Evolutionary conservation across 495 filamentous ascomycete genomes (phyloP), one percentile per base, ranked within the genome.

Genomic region (Hypomontagnella monticulosa): DNA sequence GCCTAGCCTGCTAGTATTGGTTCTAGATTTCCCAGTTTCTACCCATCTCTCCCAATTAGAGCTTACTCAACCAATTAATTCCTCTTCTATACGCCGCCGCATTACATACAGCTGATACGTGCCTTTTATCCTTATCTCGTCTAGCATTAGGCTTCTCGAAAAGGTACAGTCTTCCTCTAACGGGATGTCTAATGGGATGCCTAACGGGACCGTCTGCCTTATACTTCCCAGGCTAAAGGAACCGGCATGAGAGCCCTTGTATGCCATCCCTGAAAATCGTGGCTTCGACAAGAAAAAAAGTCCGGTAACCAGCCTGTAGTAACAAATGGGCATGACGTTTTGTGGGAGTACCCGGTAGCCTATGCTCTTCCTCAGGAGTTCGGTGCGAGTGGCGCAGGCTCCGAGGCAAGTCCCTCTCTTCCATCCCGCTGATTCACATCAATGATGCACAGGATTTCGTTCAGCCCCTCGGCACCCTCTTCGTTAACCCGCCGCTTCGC

Each of bases 21-120:
- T 44, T 44, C 41, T 19, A 44, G 41, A 44, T 44, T 16, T 44
- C 15, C 23, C 23, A 27, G 6, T 11, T n/a, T n/a, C n/a, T n/a
- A n/a, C n/a, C n/a, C n/a, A n/a, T n/a, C n/a, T n/a, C n/a, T n/a
- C n/a, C n/a, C n/a, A n/a, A n/a, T 16, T 44, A 6, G 16, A 44
- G 41, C 41, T 44, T 44, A 44, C 15, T 44, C 16, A 12, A 44
- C 41, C 41, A 44, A 44, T 44, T 19, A 16, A 44, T 44, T 20
- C 15, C 16, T 27, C 5, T 5, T 8, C 3, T 44, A 44, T 20
- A 44, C 41, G 41, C 41, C 41, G 18, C 16, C 11, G 8, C 16
- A 20, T 19, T 44, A 44, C 41, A 44, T 44, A 19, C 10, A 9
- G 41, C 41, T 19, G 41, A 44, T 20, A 44, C 23, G 20, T 44